A percentile compares a stretch with the other conserved stretches of the same genome.
Evolutionary conservation across 768 basidiomycete genomes (phyloP).

Genomic region (Leucogyrophana mollusca): DNA sequence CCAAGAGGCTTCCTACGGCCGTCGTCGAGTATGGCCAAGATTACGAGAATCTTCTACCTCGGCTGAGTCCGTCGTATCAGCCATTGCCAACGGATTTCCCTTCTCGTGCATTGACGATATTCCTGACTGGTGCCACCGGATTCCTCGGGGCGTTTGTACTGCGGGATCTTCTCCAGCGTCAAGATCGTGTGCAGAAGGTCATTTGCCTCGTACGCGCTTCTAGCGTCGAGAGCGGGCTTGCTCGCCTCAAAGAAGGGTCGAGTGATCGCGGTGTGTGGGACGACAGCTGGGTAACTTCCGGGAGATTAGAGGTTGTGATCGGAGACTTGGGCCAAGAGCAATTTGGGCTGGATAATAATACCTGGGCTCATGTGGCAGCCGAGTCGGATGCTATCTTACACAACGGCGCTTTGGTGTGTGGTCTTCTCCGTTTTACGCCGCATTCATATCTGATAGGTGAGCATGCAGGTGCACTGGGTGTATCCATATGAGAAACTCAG

Average conservation of each 20-base stretch:
- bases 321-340: conserved; percentile 79
- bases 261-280: conserved; percentile 87
- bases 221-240: conserved; percentile 56
- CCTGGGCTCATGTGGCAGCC: conserved; percentile 65
- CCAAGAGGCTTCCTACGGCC: conserved; percentile 19
- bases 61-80: conserved; percentile 61
- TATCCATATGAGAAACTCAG: conserved; percentile 96
- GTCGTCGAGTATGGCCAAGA: conserved; percentile 79
- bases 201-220: conserved; percentile 88
- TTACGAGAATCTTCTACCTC: conserved; percentile 57
- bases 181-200: conserved; percentile 73
- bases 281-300: conserved; percentile 70
- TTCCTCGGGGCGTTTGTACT: conserved; percentile 95
- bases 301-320: conserved; percentile 71
- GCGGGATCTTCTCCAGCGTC: conserved; percentile 67
- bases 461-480: conserved; percentile 90
- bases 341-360: conserved; percentile 66
- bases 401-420: conserved; percentile 93
- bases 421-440: background rate
- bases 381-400: conserved; percentile 87
- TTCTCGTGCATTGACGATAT: conserved; percentile 64
- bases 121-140: conserved; percentile 96
- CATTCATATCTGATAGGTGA: background rate
- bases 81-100: conserved; percentile 58
- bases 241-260: conserved; percentile 68